A percentile compares a stretch with the other conserved stretches of the same genome.
phyloP scores from a whole-genome alignment of 2,329 filamentous ascomycete species.

The Venturia oleaginea region DNA sequence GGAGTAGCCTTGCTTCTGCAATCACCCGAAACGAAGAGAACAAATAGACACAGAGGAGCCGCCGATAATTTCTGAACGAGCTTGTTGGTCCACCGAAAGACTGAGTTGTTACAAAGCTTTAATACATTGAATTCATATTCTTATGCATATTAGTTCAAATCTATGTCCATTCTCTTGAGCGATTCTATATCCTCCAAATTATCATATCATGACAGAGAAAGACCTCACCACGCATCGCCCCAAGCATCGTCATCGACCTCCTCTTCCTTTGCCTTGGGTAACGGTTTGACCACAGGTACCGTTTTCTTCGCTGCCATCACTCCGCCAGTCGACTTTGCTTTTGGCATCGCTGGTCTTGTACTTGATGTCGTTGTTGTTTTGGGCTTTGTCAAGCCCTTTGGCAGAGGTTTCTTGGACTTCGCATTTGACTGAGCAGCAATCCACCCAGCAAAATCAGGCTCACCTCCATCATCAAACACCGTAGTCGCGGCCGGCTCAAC shows the following conservation, averaged over 20 bases:
- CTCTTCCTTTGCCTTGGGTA: conserved; percentile 24
- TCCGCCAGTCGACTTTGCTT: conserved; percentile 24
- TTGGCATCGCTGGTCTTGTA: conserved; percentile 24
- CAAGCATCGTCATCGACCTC: conserved; percentile 33
- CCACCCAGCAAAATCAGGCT: conserved; percentile 96
- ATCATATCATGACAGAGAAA: not conserved
- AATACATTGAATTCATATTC: no score
- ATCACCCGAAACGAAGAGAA: no score
- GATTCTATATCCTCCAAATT: not conserved
- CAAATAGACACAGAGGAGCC: no score
- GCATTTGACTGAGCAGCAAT: conserved; percentile 73
- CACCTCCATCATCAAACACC: conserved; percentile 67
- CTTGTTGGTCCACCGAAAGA: no score
- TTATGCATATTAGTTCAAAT: not conserved
- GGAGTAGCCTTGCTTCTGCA: no score
- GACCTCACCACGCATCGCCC: conserved; percentile 29
- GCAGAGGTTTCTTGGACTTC: conserved; percentile 64
- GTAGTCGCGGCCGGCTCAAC: conserved; percentile 31
- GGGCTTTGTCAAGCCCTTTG: conserved; percentile 70
- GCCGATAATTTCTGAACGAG: no score
- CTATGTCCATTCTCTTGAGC: not conserved
- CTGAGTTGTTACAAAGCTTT: no score
- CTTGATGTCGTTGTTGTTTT: conserved; percentile 29
- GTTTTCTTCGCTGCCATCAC: conserved; percentile 21
- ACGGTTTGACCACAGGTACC: conserved; percentile 9